Evolutionary conservation across 1,284 basidiomycete species (phyloP), one percentile per base, ranked within the genome.

Genomic region (Cutaneotrichosporon dermatis): DNA sequence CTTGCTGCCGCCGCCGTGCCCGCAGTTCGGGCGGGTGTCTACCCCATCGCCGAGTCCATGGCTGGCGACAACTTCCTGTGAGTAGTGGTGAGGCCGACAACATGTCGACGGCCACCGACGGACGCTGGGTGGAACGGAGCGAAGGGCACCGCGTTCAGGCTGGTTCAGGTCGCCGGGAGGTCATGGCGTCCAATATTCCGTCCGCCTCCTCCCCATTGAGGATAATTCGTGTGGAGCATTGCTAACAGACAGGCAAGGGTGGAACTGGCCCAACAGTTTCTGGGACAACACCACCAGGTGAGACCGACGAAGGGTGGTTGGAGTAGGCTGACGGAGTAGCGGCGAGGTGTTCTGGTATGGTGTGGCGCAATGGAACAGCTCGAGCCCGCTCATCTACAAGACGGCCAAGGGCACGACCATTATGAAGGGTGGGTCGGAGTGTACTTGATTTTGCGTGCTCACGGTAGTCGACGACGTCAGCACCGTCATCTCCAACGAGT

Each of bases 321-420:
- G 25, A 25, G 25, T 25, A 25, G 25, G 6, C 60, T 53, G 45
- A 62, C 51, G 1, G 4, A 13, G 12, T 39, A 87, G 87, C 64
- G 88, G 88, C 55, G 85, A 90, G 72, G 83, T 73, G 12, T 75
- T 72, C 59, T 79, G 72, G 73, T 49, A 49, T n/a, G 46, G 46
- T 6, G 72, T 71, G 2, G 70, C 70, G 6, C 43, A 71, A 4
- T 25, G 57, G 74, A 74, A 71, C 65, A 65, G 68, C 35, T 79
- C 46, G 4, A 25, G 7, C 2, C 46, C 78, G 25, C 71, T 82
- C 39, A 69, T 80, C 34, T 76, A 72, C 33, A 72, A 91, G 66
- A 92, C 90, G 71, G 69, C 71, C 16, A 82, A 80, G 12, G 88
- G 88, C 16, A 83, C 89, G 75, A 87, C 87, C 10, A 78, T 94